A percentile compares a stretch with the other conserved stretches of the same genome.
These are phyloP conservation scores for Tetrastigma voinierianum DNA, from an alignment of 164 flowering plant species.

Conservation along the genomic window DNA sequence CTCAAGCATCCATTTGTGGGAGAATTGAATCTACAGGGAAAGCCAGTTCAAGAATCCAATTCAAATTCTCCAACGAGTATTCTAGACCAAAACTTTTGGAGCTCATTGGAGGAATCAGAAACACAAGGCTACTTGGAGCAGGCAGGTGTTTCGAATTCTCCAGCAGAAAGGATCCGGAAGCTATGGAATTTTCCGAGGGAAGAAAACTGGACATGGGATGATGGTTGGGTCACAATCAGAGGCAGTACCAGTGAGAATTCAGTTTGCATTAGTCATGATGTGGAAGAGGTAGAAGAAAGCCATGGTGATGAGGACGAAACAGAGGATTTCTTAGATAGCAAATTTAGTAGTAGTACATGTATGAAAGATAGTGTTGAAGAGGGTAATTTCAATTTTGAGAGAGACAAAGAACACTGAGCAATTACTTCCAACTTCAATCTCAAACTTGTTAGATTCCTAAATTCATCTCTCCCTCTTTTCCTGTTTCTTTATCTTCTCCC, in stretches of 20 bases:
- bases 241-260: slow-evolving; percentile 3
- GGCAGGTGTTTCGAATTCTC: neutral
- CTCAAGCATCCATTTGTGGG: slow-evolving; percentile 67
- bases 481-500: neutral
- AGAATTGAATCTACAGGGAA: slow-evolving; percentile 5
- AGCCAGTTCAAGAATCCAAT: slow-evolving; percentile 7
- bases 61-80: slow-evolving; percentile 33
- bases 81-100: slow-evolving; percentile 35
- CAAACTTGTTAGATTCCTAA: slow-evolving; percentile 7
- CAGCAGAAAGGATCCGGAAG: slow-evolving; percentile 22
- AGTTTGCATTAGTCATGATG: slow-evolving; percentile 6
- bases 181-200: slow-evolving; percentile 14
- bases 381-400: slow-evolving; percentile 14
- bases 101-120: slow-evolving; percentile 23
- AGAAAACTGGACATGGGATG: slow-evolving; percentile 42
- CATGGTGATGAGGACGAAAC: slow-evolving; percentile 5
- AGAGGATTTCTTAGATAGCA: neutral
- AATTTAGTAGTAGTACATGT: neutral
- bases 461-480: neutral
- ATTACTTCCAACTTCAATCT: slow-evolving; percentile 11
- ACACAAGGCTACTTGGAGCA: neutral
- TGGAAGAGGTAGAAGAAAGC: slow-evolving; percentile 11
- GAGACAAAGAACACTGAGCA: slow-evolving; percentile 7
- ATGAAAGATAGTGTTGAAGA: neutral
- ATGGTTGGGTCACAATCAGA: slow-evolving; percentile 44